phyloP scores from a whole-genome alignment of 2,329 filamentous ascomycete species.

The Zarea fungicola region DNA sequence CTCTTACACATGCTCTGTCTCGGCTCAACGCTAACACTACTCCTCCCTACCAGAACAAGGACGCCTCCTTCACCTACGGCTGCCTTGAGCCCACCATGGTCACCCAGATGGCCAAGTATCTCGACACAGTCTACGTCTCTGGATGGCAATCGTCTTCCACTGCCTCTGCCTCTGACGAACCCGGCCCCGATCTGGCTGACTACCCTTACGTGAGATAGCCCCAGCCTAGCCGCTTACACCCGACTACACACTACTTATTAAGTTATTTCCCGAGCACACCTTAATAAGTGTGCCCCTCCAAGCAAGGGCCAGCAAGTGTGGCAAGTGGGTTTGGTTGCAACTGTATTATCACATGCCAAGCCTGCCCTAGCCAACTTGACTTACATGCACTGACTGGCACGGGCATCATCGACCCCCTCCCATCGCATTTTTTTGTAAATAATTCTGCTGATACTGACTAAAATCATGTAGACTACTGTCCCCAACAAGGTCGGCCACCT shows the following conservation, averaged over 20 bases:
- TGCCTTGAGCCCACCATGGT: constrained; percentile 98
- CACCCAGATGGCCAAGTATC: constrained; percentile 98
- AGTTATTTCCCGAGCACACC: too few species aligned
- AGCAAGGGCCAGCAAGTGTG: too few species aligned
- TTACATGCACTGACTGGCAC: background rate
- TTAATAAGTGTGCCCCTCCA: constrained; percentile 11
- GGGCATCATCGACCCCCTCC: background rate
- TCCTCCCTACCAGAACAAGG: constrained; percentile 55
- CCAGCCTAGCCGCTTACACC: constrained; percentile 10
- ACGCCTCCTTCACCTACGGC: constrained; percentile 92
- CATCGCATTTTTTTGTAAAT: background rate
- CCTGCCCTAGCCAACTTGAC: background rate
- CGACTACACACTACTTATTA: background rate
- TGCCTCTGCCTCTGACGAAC: constrained; percentile 90
- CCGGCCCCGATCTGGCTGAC: constrained; percentile 94
- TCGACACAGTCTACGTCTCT: constrained; percentile 97
- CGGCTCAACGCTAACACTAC: constrained; percentile 6
- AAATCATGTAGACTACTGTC: constrained; percentile 69
- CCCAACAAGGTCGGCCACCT: constrained; percentile 97
- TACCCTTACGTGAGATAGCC: constrained; percentile 69
- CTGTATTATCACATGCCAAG: constrained; percentile 14
- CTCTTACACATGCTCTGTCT: background rate
- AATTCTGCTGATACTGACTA: constrained; percentile 2
- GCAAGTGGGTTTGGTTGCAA: constrained; percentile 10
- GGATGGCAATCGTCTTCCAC: constrained; percentile 99